Evolutionary conservation across 306 rosid genomes (phyloP), one percentile per base, ranked within the genome.

Genomic region (Carpinus viminea): DNA sequence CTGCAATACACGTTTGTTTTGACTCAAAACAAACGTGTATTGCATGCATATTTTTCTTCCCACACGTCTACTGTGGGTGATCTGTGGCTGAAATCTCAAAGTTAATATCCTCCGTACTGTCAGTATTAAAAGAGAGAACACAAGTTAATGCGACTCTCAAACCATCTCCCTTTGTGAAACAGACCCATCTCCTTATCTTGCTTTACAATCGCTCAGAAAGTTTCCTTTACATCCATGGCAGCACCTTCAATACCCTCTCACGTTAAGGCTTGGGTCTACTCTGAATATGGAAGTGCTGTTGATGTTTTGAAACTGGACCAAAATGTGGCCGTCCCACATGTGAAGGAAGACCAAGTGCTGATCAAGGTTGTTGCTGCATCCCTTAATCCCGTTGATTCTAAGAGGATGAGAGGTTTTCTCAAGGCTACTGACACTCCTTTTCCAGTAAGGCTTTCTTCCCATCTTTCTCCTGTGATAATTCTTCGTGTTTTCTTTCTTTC

Each of bases 301-400:
- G 89, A 92, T 28, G 85, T 84, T 74, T 86, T 92, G 53, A 90
- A 85, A 73, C 77, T 89, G 3, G 92, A 83, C 60, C 4, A 80
- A 0, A 85, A 59, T 70, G 81, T 87, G 13, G 43, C 87, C 8
- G 79, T 85, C 52, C 94, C 94, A 54, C 52, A 80, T 43, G 28
- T 83, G 7, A 79, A 69, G 38, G 87, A 90, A 51, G 83, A 92
- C n/a, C 90, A 92, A 54, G 89, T 89, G 0, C 90, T 93, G 20
- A 75, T 90, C 84, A 89, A 91, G 81, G 91, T 93, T 20, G 85
- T 80, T 68, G 98, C 94, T 73, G 92, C 91, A 1, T 41, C 94
- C 13, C 78, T 93, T 53, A 93, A 93, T 70, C 97, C 92, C 1
- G 38, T 85, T 21, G 98, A 93, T 83, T 85, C 20, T 77, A 86